A percentile compares a stretch with the other conserved stretches of the same genome.
These are phyloP conservation scores for Cyberlindnera samutprakarnensis DNA, from an alignment of 805 yeast genomes.

Conservation along the genomic window DNA sequence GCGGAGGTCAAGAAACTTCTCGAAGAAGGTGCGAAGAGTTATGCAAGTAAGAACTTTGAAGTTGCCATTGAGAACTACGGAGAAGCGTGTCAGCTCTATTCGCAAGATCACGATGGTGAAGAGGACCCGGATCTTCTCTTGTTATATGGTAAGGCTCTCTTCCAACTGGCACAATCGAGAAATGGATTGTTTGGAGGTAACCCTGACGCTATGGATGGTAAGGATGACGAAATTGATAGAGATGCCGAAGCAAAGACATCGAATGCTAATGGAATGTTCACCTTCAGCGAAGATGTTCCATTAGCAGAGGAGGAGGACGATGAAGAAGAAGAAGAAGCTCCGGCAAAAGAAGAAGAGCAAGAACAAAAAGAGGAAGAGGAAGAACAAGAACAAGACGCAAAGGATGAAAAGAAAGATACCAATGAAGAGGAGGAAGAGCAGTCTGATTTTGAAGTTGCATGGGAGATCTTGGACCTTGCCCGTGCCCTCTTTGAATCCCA, in stretches of 20 bases:
- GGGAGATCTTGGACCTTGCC: slow-evolving; percentile 79
- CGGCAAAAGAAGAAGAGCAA: neutral
- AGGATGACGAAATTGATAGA: slow-evolving; percentile 17
- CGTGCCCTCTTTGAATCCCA: slow-evolving; percentile 50
- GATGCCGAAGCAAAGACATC: slow-evolving; percentile 13
- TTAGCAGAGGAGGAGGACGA: slow-evolving; percentile 27
- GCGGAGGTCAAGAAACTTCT: slow-evolving; percentile 40
- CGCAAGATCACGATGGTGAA: slow-evolving; percentile 37
- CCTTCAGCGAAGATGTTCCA: slow-evolving; percentile 30
- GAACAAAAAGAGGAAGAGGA: slow-evolving; percentile 11
- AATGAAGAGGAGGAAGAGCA: slow-evolving; percentile 37
- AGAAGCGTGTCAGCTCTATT: slow-evolving; percentile 57
- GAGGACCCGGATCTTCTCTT: slow-evolving; percentile 70
- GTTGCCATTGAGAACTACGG: slow-evolving; percentile 65
- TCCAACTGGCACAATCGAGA: slow-evolving; percentile 65
- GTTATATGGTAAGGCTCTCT: slow-evolving; percentile 74
- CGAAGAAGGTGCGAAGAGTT: slow-evolving; percentile 54
- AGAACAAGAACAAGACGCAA: slow-evolving; percentile 21
- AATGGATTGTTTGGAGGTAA: slow-evolving; percentile 69
- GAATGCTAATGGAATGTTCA: slow-evolving; percentile 22
- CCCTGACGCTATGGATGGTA: slow-evolving; percentile 18
- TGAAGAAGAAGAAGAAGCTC: slow-evolving; percentile 4
- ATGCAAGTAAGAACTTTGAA: slow-evolving; percentile 59
- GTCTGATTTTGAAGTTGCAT: slow-evolving; percentile 77
- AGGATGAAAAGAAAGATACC: slow-evolving; percentile 20